These are phyloP conservation scores for Blastobotrys arbuscula DNA, from an alignment of 1,139 yeast species.

Conservation along the genomic window DNA sequence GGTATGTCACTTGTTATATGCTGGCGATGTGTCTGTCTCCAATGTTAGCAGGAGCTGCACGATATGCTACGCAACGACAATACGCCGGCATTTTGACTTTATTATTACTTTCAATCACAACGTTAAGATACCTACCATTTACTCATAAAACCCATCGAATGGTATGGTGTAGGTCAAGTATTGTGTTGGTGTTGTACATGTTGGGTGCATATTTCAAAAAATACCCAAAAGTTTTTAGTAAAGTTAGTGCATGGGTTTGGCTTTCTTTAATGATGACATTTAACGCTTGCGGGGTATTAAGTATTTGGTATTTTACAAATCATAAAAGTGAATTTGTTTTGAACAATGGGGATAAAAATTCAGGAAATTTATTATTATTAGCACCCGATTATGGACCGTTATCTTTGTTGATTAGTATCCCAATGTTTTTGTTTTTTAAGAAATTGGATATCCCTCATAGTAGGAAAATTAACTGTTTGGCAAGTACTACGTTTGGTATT, in stretches of 20 bases:
- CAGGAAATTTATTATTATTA: background rate
- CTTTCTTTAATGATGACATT: background rate
- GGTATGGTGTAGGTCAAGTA: background rate
- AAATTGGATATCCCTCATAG: background rate
- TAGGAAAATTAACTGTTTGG: constrained; percentile 2
- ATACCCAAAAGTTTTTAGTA: background rate
- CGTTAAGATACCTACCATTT: background rate
- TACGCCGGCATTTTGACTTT: background rate
- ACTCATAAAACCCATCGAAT: background rate
- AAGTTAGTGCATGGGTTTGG: background rate
- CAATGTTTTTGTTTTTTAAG: background rate
- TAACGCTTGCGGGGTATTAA: background rate
- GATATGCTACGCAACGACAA: background rate
- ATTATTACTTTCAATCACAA: background rate
- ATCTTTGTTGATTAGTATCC: background rate
- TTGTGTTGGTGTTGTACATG: background rate
- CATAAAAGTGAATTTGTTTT: background rate
- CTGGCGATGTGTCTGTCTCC: constrained; percentile 1
- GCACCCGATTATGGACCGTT: background rate
- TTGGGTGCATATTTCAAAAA: constrained; percentile 2
- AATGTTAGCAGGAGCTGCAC: background rate
- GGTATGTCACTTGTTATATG: constrained; percentile 3
- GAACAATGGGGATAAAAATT: background rate
- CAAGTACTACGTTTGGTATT: background rate
- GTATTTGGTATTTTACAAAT: background rate